phyloP scores from a whole-genome alignment of 306 rosid species.

The Cucurbita pepo region DNA sequence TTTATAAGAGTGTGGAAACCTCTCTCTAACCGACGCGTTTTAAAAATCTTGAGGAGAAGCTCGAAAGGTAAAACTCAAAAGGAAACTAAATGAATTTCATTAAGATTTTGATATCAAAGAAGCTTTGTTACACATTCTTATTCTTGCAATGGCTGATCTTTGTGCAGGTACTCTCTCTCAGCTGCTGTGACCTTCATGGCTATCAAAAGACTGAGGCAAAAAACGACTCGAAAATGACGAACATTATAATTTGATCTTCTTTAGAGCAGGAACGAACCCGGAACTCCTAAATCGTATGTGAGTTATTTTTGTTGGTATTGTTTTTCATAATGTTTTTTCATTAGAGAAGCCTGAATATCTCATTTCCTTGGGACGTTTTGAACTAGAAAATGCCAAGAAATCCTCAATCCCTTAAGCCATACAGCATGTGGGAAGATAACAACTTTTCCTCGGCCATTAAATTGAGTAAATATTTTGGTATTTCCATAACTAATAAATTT shows the following conservation, averaged over 20 bases:
- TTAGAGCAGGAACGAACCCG: not conserved
- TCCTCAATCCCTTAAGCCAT: not conserved
- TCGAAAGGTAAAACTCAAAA: not conserved
- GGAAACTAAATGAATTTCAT: not conserved
- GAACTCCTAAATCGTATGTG: not conserved
- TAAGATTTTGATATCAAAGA: not conserved
- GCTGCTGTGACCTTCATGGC: slow-evolving; percentile 96
- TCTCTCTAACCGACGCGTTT: no score
- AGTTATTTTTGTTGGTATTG: not conserved
- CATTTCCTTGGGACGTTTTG: not conserved
- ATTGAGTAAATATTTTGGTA: not conserved
- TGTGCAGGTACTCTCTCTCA: slow-evolving; percentile 77
- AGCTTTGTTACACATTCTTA: not conserved
- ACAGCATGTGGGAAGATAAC: not conserved
- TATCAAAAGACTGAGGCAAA: slow-evolving; percentile 47
- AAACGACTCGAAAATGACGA: slow-evolving; percentile 36
- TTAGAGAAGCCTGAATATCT: not conserved
- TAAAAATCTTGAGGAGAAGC: no score
- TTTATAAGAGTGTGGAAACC: no score
- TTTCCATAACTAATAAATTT: not conserved
- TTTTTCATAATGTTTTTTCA: not conserved
- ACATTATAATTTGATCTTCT: not conserved
- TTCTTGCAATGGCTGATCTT: not conserved
- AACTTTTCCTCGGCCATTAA: not conserved
- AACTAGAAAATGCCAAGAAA: not conserved